Percentiles rank a stretch among this genome's conserved stretches.
phyloP scores from a whole-genome alignment of 345 rosid genomes.

The Trapa incisa region DNA sequence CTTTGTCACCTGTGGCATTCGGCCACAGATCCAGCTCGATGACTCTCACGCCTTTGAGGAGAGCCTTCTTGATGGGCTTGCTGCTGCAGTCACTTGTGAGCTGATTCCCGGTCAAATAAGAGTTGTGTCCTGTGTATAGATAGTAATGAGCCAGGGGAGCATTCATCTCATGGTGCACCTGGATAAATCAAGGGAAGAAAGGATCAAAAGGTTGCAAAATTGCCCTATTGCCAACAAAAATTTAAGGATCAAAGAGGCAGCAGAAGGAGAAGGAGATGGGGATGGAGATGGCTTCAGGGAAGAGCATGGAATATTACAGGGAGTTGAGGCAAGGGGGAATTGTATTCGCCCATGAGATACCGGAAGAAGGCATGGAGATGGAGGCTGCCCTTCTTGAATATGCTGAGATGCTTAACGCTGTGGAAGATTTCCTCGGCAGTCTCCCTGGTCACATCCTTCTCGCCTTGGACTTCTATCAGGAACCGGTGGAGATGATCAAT shows the following conservation, averaged over 20 bases:
- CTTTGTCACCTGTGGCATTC: slow-evolving; percentile 27
- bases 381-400: slow-evolving; percentile 40
- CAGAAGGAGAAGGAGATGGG: neutral
- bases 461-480: slow-evolving; percentile 29
- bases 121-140: slow-evolving; percentile 79
- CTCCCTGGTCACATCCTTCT: slow-evolving; percentile 22
- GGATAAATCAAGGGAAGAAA: neutral
- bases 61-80: slow-evolving; percentile 48
- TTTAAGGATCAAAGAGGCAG: neutral
- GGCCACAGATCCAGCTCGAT: slow-evolving; percentile 94
- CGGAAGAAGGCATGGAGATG: slow-evolving; percentile 42
- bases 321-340: slow-evolving; percentile 18
- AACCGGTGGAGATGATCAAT: slow-evolving; percentile 28
- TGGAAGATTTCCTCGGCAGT: slow-evolving; percentile 37
- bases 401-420: slow-evolving; percentile 37
- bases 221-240: too few species aligned
- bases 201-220: neutral
- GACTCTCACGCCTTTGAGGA: slow-evolving; percentile 51
- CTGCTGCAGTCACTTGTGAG: slow-evolving; percentile 47
- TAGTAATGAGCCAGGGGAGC: slow-evolving; percentile 67
- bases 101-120: slow-evolving; percentile 78
- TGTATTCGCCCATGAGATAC: slow-evolving; percentile 41
- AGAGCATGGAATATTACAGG: slow-evolving; percentile 13
- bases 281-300: neutral
- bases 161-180: slow-evolving; percentile 66